These are phyloP conservation scores for Aurinia saxatilis DNA, from an alignment of 345 rosid species.

Conservation along the genomic window DNA sequence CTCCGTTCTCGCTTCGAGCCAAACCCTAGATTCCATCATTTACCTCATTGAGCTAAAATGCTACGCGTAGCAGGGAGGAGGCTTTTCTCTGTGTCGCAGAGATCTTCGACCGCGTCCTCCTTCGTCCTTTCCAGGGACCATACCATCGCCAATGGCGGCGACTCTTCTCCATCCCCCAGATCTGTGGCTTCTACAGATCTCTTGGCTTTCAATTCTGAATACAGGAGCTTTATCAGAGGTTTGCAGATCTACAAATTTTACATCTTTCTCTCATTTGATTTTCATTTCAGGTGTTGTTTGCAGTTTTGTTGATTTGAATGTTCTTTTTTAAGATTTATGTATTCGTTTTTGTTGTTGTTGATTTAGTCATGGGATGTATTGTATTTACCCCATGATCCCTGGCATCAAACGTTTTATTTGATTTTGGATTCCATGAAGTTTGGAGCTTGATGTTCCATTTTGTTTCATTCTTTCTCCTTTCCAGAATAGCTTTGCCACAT, in stretches of 20 bases:
- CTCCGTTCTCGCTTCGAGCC: neutral
- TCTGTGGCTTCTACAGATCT: conserved; percentile 33
- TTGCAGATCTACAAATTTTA: neutral
- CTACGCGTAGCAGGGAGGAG: conserved; percentile 78
- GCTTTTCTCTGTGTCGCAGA: conserved; percentile 45
- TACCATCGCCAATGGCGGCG: conserved; percentile 21
- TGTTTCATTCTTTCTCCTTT: neutral
- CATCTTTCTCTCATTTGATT: neutral
- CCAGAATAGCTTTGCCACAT: neutral
- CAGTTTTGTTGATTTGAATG: neutral
- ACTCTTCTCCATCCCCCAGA: conserved; percentile 12
- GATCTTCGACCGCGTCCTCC: conserved; percentile 36
- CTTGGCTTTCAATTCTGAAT: conserved; percentile 17
- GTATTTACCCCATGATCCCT: neutral
- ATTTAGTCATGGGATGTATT: neutral
- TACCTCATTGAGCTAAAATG: conserved; percentile 37
- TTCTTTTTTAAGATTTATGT: no score
- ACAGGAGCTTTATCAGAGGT: conserved; percentile 55
- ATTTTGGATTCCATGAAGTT: neutral
- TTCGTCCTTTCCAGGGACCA: conserved; percentile 29
- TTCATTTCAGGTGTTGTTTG: neutral
- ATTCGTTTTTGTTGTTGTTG: no score
- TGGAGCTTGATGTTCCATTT: neutral
- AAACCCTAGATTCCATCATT: conserved; percentile 23
- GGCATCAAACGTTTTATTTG: neutral